phyloP scores from a whole-genome alignment of 129 eudicot species.

The Flaveria linearis region DNA sequence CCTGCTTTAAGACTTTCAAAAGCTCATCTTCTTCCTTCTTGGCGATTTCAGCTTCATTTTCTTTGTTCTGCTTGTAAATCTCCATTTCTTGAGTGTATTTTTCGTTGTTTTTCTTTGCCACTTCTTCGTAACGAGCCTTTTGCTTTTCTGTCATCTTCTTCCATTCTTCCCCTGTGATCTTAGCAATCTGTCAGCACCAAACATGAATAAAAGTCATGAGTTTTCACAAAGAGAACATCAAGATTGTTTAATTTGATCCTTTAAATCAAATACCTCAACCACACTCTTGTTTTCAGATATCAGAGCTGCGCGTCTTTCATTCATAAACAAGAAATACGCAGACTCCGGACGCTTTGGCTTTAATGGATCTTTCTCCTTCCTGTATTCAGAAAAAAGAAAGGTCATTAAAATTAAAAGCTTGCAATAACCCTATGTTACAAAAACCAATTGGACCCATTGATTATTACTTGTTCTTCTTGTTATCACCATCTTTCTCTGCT shows the following conservation, averaged over 20 bases:
- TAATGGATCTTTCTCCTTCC: conserved; percentile 88
- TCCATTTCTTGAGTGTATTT: conserved; percentile 75
- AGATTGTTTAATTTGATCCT: background rate
- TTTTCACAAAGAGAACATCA: background rate
- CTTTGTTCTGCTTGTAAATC: conserved; percentile 76
- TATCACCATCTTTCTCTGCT: conserved; percentile 56
- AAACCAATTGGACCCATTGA: background rate
- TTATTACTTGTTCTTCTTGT: conserved; percentile 71
- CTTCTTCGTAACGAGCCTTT: conserved; percentile 61
- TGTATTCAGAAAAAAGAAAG: conserved; percentile 20
- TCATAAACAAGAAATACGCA: conserved; percentile 76
- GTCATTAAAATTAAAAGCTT: background rate
- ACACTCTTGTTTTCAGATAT: conserved; percentile 64
- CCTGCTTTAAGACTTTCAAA: conserved; percentile 77
- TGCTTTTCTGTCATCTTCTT: conserved; percentile 79
- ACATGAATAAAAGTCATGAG: conserved; percentile 14
- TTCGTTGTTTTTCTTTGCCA: conserved; percentile 64
- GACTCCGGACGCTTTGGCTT: conserved; percentile 93
- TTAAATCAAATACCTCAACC: conserved; percentile 46
- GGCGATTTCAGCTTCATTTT: conserved; percentile 66
- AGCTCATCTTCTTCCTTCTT: conserved; percentile 75
- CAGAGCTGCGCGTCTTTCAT: conserved; percentile 64
- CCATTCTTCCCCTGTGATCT: conserved; percentile 90
- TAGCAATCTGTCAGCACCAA: conserved; percentile 52
- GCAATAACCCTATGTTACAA: background rate